Base-by-base conservation (phyloP, 106 monocot species). In the Dendrobium chrysotoxum region DNA sequence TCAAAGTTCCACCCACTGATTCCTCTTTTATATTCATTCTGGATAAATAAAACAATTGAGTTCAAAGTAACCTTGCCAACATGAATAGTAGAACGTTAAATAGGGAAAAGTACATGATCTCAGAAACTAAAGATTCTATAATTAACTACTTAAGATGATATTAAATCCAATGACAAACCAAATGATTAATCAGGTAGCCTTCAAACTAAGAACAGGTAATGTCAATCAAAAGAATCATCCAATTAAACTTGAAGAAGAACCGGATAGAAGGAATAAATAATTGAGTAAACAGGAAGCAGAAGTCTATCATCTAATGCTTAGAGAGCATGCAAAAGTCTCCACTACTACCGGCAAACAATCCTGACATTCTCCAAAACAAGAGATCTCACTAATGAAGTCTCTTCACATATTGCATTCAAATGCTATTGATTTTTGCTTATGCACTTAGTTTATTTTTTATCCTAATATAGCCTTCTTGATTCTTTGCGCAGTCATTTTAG, bases 1-100 rank as follows among this genome's bases (percentile, higher is more conserved):
- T 95, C 91, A 80, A 95, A 92, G 81, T 91, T 91, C 95, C 95
- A 95, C 40, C 82, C 78, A 75, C 92, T 95, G 31, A 95, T 87
- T 61, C 91, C 95, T 83, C 84, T 81, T 80, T 88, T 91, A 58
- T 95, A 95, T 83, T 92, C 90, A 57, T 79, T 89, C 95, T 95
- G 75, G 13, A 46, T 28, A 76, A 47, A 47, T 1, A 50, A 76
- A 76, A 47, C 5, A 46, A 74, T 21, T 4, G 35, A 74, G 74
- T 74, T 40, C 61, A 11, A 50, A 44, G 64, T 26, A 65, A 65
- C 25, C 23, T 65, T 57, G 57, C 16, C 28, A 67, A 67, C 6
- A 67, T 12, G 5, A 44, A 67, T 67, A 26, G 25, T 9, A 26
- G 28, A 67, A 28, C 7, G 21, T 67, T 67, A 28, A 67, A 25